phyloP scores from a whole-genome alignment of 495 filamentous ascomycete genomes.

The Tricharina praecox region DNA sequence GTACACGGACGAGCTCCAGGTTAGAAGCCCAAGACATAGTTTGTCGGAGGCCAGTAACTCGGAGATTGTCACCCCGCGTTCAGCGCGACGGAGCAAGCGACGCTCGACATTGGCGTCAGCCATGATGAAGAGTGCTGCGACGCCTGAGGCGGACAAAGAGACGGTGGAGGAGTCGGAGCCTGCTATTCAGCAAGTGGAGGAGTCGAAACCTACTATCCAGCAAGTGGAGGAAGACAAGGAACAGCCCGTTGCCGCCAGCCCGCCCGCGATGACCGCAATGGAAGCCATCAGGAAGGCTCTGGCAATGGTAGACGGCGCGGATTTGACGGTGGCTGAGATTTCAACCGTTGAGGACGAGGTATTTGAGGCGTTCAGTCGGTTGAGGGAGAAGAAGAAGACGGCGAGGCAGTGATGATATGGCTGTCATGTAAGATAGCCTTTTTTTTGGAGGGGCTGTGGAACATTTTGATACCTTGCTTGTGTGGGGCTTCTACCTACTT shows the following conservation, averaged over 20 bases:
- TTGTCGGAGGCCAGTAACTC: background rate
- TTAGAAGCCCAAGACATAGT: slow-evolving; percentile 1
- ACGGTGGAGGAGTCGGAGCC: background rate
- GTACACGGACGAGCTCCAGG: slow-evolving; percentile 1
- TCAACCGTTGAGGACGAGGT: background rate
- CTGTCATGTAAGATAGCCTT: background rate
- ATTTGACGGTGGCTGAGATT: background rate
- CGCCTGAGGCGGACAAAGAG: background rate
- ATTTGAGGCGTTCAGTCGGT: background rate
- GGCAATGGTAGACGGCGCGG: background rate
- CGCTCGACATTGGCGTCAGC: background rate
- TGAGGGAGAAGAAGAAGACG: slow-evolving; percentile 1
- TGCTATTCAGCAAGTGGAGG: no score
- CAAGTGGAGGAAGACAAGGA: background rate
- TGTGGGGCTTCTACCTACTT: background rate
- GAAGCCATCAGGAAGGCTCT: background rate
- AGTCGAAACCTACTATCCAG: background rate
- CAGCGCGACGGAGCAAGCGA: background rate
- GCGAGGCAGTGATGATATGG: background rate
- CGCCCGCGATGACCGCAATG: background rate
- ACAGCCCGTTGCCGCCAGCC: background rate
- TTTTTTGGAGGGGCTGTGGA: background rate
- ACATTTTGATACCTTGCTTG: background rate
- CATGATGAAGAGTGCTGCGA: background rate
- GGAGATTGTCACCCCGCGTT: background rate